A percentile compares a stretch with the other conserved stretches of the same genome.
Conservation (phyloP, 768 basidiomycete species). For the Rhizopogon rudus region DNA sequence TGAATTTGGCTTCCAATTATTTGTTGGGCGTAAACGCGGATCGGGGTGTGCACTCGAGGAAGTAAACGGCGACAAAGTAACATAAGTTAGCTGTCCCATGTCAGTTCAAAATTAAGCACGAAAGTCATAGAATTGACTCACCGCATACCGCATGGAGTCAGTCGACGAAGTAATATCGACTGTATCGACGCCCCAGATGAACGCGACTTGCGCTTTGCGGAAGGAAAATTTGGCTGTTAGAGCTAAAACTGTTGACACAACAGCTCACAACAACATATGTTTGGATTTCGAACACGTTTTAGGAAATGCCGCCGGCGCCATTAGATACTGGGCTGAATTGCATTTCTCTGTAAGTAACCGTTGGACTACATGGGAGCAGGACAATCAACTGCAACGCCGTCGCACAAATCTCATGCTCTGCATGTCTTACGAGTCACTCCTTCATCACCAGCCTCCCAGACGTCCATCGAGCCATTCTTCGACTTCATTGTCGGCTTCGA, state of each 20-base stretch:
- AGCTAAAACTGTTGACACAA: too few relatives aligned
- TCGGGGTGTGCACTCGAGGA: slow-evolving; percentile 40
- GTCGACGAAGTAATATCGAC: slow-evolving; percentile 23
- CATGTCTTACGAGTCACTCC: slow-evolving; percentile 91
- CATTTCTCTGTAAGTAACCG: slow-evolving; percentile 17
- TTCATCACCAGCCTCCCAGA: slow-evolving; percentile 81
- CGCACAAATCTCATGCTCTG: slow-evolving; percentile 45
- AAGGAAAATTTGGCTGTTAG: slow-evolving; percentile 22
- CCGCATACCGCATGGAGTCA: slow-evolving; percentile 51
- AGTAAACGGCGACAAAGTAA: slow-evolving; percentile 63
- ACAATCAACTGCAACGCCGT: slow-evolving; percentile 52
- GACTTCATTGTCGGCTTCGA: slow-evolving; percentile 91
- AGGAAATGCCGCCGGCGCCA: too few relatives aligned
- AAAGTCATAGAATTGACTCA: slow-evolving; percentile 22
- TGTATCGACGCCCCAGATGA: slow-evolving; percentile 21
- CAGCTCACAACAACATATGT: too few relatives aligned
- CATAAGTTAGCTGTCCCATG: slow-evolving; percentile 62
- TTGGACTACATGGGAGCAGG: slow-evolving; percentile 58
- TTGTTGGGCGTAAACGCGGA: slow-evolving; percentile 18
- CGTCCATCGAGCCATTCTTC: slow-evolving; percentile 87
- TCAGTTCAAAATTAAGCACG: not conserved
- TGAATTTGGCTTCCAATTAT: slow-evolving; percentile 15
- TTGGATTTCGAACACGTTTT: not conserved
- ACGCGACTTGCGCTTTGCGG: slow-evolving; percentile 18
- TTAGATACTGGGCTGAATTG: too few relatives aligned